Percentiles rank a stretch among this genome's conserved stretches.
Conservation (phyloP, 2,329 filamentous ascomycete genomes). For the Beauveria australis region DNA sequence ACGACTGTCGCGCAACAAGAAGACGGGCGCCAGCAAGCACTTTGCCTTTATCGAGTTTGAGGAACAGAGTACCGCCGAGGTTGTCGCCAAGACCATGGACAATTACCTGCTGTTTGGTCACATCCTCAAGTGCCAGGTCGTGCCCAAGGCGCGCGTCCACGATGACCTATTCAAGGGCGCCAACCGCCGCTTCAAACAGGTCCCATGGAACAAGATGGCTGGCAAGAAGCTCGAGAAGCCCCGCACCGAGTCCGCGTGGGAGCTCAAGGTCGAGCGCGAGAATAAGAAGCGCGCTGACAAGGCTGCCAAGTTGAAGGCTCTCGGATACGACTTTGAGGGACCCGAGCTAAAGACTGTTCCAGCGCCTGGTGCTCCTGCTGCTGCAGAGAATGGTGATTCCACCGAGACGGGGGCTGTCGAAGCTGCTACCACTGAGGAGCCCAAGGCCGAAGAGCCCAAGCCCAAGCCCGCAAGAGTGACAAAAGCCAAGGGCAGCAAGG, state of each 20-base stretch:
- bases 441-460: slow-evolving; percentile 25
- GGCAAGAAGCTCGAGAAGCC: slow-evolving; percentile 67
- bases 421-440: slow-evolving; percentile 18
- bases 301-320: slow-evolving; percentile 64
- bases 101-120: slow-evolving; percentile 95
- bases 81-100: slow-evolving; percentile 94
- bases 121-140: slow-evolving; percentile 77
- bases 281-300: slow-evolving; percentile 60
- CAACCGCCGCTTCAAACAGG: slow-evolving; percentile 79
- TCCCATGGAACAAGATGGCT: slow-evolving; percentile 82
- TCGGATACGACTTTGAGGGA: slow-evolving; percentile 77
- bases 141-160: slow-evolving; percentile 71
- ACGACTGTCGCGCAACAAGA: slow-evolving; percentile 83
- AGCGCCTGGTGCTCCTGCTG: slow-evolving; percentile 28
- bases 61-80: slow-evolving; percentile 69
- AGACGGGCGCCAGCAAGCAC: slow-evolving; percentile 86
- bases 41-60: slow-evolving; percentile 91
- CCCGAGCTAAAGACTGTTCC: slow-evolving; percentile 57
- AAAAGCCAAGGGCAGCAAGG: slow-evolving; percentile 28
- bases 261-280: slow-evolving; percentile 65
- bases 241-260: slow-evolving; percentile 68
- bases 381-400: slow-evolving; percentile 22
- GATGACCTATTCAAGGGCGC: slow-evolving; percentile 81
- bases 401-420: slow-evolving; percentile 30
- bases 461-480: slow-evolving; percentile 25